These are phyloP conservation scores for Apostasia shenzhenica DNA, from an alignment of 106 monocot genomes.

Conservation along the genomic window DNA sequence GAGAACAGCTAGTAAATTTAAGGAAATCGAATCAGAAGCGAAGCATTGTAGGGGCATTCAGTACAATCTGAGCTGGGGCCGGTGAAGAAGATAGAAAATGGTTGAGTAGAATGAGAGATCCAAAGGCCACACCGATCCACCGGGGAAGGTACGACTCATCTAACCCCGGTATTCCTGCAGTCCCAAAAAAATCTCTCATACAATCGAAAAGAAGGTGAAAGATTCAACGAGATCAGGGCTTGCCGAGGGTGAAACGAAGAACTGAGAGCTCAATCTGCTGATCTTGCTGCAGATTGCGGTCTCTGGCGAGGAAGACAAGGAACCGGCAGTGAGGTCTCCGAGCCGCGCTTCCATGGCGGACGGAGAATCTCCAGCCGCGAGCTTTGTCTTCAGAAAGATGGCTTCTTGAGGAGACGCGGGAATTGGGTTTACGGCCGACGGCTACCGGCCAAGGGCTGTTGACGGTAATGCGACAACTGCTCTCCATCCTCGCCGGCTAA, in stretches of 20 bases:
- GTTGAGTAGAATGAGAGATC: constrained; percentile 49
- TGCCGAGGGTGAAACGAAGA: constrained; percentile 90
- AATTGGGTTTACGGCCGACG: background rate
- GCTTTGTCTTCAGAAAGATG: background rate
- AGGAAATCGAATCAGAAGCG: background rate
- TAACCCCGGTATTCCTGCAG: constrained; percentile 72
- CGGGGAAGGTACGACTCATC: constrained; percentile 74
- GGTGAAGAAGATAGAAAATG: constrained; percentile 52
- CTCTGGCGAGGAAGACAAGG: constrained; percentile 8
- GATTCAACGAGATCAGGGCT: background rate
- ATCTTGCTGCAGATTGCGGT: constrained; percentile 21
- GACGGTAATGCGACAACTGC: background rate
- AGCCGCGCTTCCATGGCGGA: background rate
- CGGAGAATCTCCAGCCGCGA: background rate
- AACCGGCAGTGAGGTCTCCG: background rate
- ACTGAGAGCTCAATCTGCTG: constrained; percentile 76
- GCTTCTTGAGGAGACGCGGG: background rate
- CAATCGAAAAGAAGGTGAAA: background rate
- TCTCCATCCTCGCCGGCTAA: background rate
- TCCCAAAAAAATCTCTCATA: background rate
- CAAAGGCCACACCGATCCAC: constrained; percentile 40
- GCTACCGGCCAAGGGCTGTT: background rate
- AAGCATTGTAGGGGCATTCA: background rate
- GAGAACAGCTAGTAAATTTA: background rate
- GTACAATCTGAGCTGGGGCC: constrained; percentile 60